phyloP scores from a whole-genome alignment of 306 rosid species.

The Rosa chinensis region DNA sequence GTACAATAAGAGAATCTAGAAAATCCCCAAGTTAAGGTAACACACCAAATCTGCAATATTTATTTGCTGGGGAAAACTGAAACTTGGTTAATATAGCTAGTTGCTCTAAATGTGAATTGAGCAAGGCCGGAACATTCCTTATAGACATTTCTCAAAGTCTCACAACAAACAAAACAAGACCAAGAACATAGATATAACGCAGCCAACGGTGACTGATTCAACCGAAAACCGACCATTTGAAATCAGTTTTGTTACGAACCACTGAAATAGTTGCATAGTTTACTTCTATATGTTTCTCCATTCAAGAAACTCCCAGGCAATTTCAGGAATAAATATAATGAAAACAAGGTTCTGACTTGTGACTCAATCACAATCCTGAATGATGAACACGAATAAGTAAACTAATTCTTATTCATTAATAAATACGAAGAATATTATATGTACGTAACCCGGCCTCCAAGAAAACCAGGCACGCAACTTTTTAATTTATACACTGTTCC shows the following conservation, averaged over 20 bases:
- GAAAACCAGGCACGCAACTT: neutral
- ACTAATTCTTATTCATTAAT: neutral
- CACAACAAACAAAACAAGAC: neutral
- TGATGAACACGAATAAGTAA: neutral
- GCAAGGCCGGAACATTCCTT: neutral
- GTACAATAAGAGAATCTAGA: neutral
- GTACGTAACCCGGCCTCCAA: neutral
- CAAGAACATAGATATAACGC: neutral
- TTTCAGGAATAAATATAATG: neutral
- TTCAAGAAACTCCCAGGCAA: slow-evolving; percentile 3
- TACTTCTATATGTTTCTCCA: neutral
- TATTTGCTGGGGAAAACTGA: neutral
- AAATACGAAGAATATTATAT: neutral
- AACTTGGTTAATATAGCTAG: neutral
- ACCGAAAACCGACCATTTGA: neutral
- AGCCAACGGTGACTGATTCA: slow-evolving; percentile 9
- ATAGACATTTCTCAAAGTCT: neutral
- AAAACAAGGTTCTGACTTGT: slow-evolving; percentile 5
- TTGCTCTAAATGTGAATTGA: neutral
- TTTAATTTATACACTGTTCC: neutral
- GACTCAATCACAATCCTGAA: neutral
- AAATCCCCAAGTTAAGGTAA: slow-evolving; percentile 13
- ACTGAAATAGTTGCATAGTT: neutral
- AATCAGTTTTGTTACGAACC: neutral
- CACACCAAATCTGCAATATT: neutral